Evolutionary conservation across 2,329 filamentous ascomycete genomes (phyloP), one percentile per base, ranked within the genome.

Genomic region (Pseudogymnoascus sp.): DNA sequence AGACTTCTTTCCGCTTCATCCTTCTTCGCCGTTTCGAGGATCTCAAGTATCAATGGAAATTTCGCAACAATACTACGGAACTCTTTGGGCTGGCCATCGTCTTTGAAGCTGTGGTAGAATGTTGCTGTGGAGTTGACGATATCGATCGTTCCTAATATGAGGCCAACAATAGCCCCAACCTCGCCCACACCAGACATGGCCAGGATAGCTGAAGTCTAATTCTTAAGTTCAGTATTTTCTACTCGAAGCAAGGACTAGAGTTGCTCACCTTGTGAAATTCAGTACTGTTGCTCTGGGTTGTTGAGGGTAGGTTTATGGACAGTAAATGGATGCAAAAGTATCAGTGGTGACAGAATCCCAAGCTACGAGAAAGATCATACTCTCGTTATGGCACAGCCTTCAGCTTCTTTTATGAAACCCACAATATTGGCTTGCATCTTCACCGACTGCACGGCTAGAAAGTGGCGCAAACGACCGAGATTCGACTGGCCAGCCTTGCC

Each of bases 81-180:
- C 7, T 67, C 63, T 38, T 67, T 56, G 5, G 70, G 71, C 11
- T 71, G 68, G 37, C 70, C 70, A 8, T 66, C 64, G 33, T 72
- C 65, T 5, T 62, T 40, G n/a, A n/a, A n/a, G n/a, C n/a, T n/a
- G n/a, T n/a, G n/a, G n/a, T n/a, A n/a, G n/a, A n/a, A n/a, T n/a
- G n/a, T n/a, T n/a, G n/a, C n/a, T n/a, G n/a, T 65, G 10, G 62
- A 67, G 35, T 72, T 70, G 61, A 72, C 62, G 56, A 73, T 70
- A 1, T 68, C 19, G 59, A 73, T 71, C 24, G 72, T 68, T 11
- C 68, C 68, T 3, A 69, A 69, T 19, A 73, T 69, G 2, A 73
- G 60, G 2, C 69, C 69, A 6, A 73, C 16, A 19, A 72, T 65
- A 64, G 64, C 22, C 62, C 67, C 61, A 68, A 63, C 28, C 68